Evolutionary conservation across 768 basidiomycete genomes (phyloP).

Genomic region (Dentipellis fragilis): DNA sequence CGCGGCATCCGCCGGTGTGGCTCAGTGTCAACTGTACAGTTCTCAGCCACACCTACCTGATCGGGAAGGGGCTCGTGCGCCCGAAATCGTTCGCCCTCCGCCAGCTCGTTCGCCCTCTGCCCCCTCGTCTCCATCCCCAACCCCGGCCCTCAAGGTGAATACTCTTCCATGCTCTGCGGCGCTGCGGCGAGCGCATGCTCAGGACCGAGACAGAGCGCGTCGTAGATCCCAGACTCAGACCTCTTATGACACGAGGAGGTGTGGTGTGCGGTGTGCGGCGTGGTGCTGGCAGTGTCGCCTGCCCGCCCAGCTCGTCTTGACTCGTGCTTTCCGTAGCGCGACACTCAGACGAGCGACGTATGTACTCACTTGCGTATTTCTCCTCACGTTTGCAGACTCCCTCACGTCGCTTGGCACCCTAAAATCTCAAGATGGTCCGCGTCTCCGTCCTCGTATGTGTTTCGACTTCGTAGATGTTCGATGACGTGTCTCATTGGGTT

Average conservation of each 20-base stretch:
- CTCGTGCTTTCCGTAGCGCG: slow-evolving; percentile 74
- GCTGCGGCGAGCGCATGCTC: slow-evolving; percentile 4
- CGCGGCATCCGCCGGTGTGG: slow-evolving; percentile 21
- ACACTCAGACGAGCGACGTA: slow-evolving; percentile 69
- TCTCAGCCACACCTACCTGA: slow-evolving; percentile 14
- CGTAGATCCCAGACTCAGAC: too few species aligned
- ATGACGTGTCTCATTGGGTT: neutral
- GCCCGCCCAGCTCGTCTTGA: slow-evolving; percentile 38
- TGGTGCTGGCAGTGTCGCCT: too few species aligned
- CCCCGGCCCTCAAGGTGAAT: slow-evolving; percentile 36
- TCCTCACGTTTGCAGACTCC: slow-evolving; percentile 16
- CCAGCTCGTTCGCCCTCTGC: slow-evolving; percentile 10
- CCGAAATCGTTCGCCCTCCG: neutral
- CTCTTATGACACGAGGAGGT: too few species aligned
- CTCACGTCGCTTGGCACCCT: slow-evolving; percentile 4
- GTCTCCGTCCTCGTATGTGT: slow-evolving; percentile 64
- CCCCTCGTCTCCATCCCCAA: slow-evolving; percentile 11
- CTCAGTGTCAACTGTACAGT: slow-evolving; percentile 27
- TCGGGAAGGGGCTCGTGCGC: neutral
- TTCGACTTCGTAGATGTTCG: neutral
- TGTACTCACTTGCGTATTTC: slow-evolving; percentile 20
- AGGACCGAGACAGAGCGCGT: too few species aligned
- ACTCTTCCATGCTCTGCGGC: slow-evolving; percentile 16
- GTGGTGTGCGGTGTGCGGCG: too few species aligned
- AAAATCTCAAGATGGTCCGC: slow-evolving; percentile 64